Conservation (phyloP, 2,329 filamentous ascomycete genomes). For the Cladosporium sp. region DNA sequence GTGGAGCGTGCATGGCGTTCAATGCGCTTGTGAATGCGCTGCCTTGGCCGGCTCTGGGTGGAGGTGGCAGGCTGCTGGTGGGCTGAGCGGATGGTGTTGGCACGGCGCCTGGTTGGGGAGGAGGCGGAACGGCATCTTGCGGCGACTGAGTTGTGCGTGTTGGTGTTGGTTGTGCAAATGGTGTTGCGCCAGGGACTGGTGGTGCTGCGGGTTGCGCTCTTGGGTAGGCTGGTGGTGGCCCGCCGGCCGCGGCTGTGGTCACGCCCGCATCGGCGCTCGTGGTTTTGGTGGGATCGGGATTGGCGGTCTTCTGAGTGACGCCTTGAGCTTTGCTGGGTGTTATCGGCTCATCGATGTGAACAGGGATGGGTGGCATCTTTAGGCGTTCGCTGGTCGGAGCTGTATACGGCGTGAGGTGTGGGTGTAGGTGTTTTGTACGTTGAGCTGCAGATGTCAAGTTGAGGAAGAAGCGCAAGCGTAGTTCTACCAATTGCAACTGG, state of each 20-base stretch:
- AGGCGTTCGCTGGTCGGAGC: background rate
- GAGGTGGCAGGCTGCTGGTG: constrained; percentile 36
- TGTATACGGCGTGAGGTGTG: background rate
- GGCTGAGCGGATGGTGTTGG: constrained; percentile 32
- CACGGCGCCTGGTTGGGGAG: constrained; percentile 47
- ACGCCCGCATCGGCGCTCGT: constrained; percentile 32
- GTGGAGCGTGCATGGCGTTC: constrained; percentile 39
- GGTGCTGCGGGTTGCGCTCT: constrained; percentile 35
- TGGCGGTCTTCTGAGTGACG: constrained; percentile 42
- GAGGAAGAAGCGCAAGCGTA: background rate
- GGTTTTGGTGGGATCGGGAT: constrained; percentile 29
- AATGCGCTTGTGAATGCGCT: constrained; percentile 10
- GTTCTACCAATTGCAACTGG: background rate
- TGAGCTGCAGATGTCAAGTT: background rate
- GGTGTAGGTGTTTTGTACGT: background rate
- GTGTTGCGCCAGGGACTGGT: constrained; percentile 36
- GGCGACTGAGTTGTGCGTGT: constrained; percentile 28
- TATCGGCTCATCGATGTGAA: constrained; percentile 52
- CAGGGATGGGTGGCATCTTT: constrained; percentile 50
- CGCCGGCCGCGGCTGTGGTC: constrained; percentile 30
- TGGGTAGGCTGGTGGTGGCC: constrained; percentile 31
- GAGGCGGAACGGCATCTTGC: constrained; percentile 39
- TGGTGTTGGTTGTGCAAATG: constrained; percentile 30
- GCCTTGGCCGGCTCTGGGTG: constrained; percentile 11
- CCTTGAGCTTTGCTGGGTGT: constrained; percentile 42